Conservation (phyloP, 208 protist genomes). For the Trypanosoma cruzi region DNA sequence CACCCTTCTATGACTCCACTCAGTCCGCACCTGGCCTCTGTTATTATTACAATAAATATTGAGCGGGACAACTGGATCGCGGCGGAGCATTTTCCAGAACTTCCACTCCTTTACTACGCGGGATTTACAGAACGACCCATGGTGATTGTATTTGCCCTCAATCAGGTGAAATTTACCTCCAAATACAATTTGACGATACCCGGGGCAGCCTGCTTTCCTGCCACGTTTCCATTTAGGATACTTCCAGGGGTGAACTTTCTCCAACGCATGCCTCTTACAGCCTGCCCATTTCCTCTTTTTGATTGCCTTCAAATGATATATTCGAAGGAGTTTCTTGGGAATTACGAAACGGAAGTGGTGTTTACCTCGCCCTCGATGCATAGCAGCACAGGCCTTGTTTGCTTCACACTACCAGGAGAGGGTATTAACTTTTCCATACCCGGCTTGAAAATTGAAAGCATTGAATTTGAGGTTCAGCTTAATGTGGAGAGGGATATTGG, state of each 20-base stretch:
- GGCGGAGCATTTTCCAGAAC: slow-evolving; percentile 48
- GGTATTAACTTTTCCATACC: slow-evolving; percentile 47
- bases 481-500: slow-evolving; percentile 11
- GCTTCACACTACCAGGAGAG: slow-evolving; percentile 66
- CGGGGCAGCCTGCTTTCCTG: slow-evolving; percentile 38
- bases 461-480: slow-evolving; percentile 70
- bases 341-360: slow-evolving; percentile 49
- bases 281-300: slow-evolving; percentile 62
- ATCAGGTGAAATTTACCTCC: slow-evolving; percentile 70
- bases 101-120: slow-evolving; percentile 56
- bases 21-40: slow-evolving; percentile 74
- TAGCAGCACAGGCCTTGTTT: slow-evolving; percentile 37
- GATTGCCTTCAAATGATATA: slow-evolving; percentile 52
- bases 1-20: slow-evolving; percentile 36
- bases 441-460: slow-evolving; percentile 45
- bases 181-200: slow-evolving; percentile 53
- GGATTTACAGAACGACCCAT: slow-evolving; percentile 39
- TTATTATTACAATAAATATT: slow-evolving; percentile 59
- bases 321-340: slow-evolving; percentile 36
- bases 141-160: slow-evolving; percentile 67
- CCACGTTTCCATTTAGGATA: slow-evolving; percentile 52
- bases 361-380: slow-evolving; percentile 32
- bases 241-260: slow-evolving; percentile 81
- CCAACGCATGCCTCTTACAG: slow-evolving; percentile 38
- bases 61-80: slow-evolving; percentile 47